phyloP scores from a whole-genome alignment of 2,329 filamentous ascomycete species.

The Colletotrichum scovillei region DNA sequence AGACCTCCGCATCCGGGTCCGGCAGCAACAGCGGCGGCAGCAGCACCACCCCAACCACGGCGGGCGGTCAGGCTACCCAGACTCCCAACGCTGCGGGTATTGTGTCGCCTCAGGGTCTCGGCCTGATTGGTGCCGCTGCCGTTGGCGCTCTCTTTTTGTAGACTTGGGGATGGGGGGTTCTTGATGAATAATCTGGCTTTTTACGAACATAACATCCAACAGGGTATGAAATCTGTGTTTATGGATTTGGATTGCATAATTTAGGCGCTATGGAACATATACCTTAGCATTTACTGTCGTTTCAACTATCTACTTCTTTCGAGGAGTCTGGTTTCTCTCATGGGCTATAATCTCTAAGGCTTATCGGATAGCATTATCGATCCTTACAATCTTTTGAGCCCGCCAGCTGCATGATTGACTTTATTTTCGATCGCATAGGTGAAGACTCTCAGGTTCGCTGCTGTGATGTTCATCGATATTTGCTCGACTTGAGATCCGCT shows the following conservation, averaged over 20 bases:
- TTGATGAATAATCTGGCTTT: neutral
- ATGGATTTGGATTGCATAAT: neutral
- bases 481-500: too few relatives aligned
- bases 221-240: neutral
- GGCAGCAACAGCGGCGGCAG: constrained; percentile 8
- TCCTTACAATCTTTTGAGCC: neutral
- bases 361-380: neutral
- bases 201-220: neutral
- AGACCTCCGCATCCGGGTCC: constrained; percentile 2
- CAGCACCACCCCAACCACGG: neutral
- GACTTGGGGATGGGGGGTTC: neutral
- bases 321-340: neutral
- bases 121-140: constrained; percentile 28
- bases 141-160: constrained; percentile 31
- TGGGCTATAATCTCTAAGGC: neutral
- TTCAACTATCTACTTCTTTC: neutral
- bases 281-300: constrained; percentile 27
- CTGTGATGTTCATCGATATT: too few relatives aligned
- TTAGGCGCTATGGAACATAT: constrained; percentile 1
- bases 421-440: too few relatives aligned
- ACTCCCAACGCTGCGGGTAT: constrained; percentile 29
- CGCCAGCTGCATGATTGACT: too few relatives aligned
- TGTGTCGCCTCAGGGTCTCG: constrained; percentile 18
- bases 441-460: too few relatives aligned
- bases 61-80: neutral